Percentiles rank a stretch among this genome's conserved stretches.
Conservation (phyloP, 805 yeast species). For the Helenozyma rhizophorensis region DNA sequence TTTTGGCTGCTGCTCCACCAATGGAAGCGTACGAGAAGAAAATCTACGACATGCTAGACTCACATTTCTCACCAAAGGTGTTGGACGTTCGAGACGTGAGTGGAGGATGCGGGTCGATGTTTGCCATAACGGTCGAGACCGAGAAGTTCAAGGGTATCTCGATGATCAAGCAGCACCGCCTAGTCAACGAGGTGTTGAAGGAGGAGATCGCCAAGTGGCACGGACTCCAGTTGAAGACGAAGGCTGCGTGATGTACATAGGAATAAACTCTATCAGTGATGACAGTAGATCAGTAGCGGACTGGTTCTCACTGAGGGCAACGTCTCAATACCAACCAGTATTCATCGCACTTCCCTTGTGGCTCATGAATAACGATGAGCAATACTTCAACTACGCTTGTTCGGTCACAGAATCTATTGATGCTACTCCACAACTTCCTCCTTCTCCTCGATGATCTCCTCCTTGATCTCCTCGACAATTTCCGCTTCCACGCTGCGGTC, state of each 20-base stretch:
- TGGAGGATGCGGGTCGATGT: slow-evolving; percentile 98
- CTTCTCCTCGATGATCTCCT: slow-evolving; percentile 51
- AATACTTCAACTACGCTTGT: no score
- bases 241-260: slow-evolving; percentile 29
- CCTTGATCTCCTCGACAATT: slow-evolving; percentile 50
- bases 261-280: no score
- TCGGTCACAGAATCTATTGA: no score
- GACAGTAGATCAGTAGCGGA: no score
- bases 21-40: slow-evolving; percentile 62
- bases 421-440: slow-evolving; percentile 59
- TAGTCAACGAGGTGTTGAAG: slow-evolving; percentile 75
- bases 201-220: slow-evolving; percentile 93
- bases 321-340: no score
- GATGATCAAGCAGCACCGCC: slow-evolving; percentile 87
- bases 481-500: slow-evolving; percentile 50
- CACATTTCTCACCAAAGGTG: slow-evolving; percentile 54
- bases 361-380: no score
- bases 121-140: slow-evolving; percentile 75
- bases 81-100: slow-evolving; percentile 77
- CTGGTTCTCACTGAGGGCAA: no score
- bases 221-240: slow-evolving; percentile 83
- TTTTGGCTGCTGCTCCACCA: slow-evolving; percentile 14
- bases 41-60: slow-evolving; percentile 52
- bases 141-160: slow-evolving; percentile 71
- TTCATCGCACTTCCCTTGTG: no score